Base-by-base conservation (phyloP, 345 rosid species). In the Eucalyptus pauciflora region DNA sequence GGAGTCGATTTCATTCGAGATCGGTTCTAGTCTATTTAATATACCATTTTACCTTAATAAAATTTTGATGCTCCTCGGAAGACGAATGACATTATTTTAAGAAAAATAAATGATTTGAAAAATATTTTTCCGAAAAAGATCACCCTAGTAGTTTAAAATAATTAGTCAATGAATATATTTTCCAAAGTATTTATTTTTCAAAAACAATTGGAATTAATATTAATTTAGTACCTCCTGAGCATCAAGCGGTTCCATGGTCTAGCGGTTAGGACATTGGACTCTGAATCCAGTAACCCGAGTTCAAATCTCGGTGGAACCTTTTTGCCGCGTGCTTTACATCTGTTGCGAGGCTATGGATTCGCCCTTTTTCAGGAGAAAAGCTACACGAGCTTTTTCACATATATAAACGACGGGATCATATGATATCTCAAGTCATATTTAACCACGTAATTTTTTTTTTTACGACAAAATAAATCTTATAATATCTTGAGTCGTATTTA, bases 261-360 rank as follows among this genome's bases (percentile, higher is more conserved):
- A 93, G 99, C 91, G 97, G 99, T 97, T 45, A 95, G 99, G 96
- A 95, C 94, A 94, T 94, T 95, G 95, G 96, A 96, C 97, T 96
- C 94, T 94, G 98, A 96, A 97, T 97, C 98, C 96, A 94, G 94
- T 96, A 93, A 94, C 98, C 98, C 97, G 96, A 96, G 96, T 96
- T 97, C 99, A 96, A 96, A 60, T 96, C 96, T 97, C 98, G 96
- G 96, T 93, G 93, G 96, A 94, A 95, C 97, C 96, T 97, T 46
- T 6, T 5, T 25, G 83, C 83, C 15, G 3, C 46, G 22, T 37
- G 15, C 50, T 12, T 41, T 43, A 3, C 7, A 2, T 2, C 8
- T 33, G 7, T 69, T 0, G 24, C 25, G 20, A 69, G 45, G 24
- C 12, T 33, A 18, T 33, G 2, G 25, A 17, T 69, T 5, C 24